Evolutionary conservation across 2,329 filamentous ascomycete species (phyloP).

Genomic region (Blastomyces parvus): DNA sequence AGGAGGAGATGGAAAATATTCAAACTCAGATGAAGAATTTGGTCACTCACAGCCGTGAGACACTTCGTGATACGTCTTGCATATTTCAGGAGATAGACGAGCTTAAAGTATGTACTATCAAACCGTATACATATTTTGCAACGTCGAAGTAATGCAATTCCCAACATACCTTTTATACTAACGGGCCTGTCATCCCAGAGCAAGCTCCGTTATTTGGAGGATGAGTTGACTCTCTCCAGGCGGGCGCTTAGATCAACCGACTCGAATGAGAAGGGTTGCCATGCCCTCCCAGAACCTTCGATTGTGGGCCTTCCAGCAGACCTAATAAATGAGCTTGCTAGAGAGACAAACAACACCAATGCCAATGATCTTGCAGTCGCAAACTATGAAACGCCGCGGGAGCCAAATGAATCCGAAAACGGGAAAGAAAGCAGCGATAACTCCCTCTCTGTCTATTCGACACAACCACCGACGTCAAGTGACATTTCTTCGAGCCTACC

Average conservation of each 20-base stretch:
- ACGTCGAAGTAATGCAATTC: neutral
- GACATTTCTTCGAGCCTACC: neutral
- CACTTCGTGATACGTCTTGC: neutral
- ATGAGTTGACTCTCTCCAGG: constrained; percentile 1
- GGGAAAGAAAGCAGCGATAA: neutral
- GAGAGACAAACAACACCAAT: neutral
- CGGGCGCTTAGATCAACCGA: neutral
- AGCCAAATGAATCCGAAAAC: neutral
- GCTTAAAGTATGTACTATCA: neutral
- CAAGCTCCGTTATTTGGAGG: neutral
- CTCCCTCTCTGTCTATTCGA: neutral
- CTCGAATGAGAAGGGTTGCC: neutral
- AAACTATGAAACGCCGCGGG: neutral
- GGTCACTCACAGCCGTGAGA: neutral
- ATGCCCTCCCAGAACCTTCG: too few species aligned
- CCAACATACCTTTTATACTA: neutral
- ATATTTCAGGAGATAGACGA: constrained; percentile 1
- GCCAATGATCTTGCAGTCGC: neutral
- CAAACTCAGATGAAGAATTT: neutral
- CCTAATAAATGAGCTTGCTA: neutral
- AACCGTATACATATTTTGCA: neutral
- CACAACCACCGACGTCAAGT: neutral
- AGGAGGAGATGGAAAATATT: neutral
- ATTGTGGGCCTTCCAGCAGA: neutral
- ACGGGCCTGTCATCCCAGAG: neutral